Evolutionary conservation across 108 stramenopile genomes (phyloP).

Genomic region (Skeletonema menzelii): DNA sequence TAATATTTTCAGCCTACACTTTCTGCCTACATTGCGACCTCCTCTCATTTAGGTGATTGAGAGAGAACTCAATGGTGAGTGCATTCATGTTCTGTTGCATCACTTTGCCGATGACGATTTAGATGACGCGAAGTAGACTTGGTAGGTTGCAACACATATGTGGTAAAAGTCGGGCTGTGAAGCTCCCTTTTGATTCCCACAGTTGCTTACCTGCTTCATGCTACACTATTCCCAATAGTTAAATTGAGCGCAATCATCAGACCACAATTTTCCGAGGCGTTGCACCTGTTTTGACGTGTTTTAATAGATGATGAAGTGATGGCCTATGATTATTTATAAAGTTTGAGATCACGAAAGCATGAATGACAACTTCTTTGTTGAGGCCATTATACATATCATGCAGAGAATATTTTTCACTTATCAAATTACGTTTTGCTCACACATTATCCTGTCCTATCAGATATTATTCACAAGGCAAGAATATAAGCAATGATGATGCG

Average conservation of each 20-base stretch:
- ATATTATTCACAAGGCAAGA: not conserved
- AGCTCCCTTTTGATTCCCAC: constrained; percentile 27
- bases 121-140: constrained; percentile 43
- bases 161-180: constrained; percentile 34
- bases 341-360: constrained; percentile 51
- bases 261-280: constrained; percentile 60
- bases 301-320: not conserved
- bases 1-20: constrained; percentile 11
- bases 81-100: not conserved
- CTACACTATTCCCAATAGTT: constrained; percentile 11
- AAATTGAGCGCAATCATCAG: constrained; percentile 49
- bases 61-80: not conserved
- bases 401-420: not conserved
- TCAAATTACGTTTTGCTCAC: not conserved
- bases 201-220: constrained; percentile 8
- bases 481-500: not conserved
- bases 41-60: constrained; percentile 1
- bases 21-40: not conserved
- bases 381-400: not conserved
- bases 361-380: constrained; percentile 33
- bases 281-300: not conserved
- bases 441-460: not conserved
- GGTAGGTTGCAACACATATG: not conserved
- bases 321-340: constrained; percentile 50
- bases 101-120: constrained; percentile 42